These are phyloP conservation scores for Paramecium pentaurelia DNA, from an alignment of 73 alveolate species.

Conservation along the genomic window DNA sequence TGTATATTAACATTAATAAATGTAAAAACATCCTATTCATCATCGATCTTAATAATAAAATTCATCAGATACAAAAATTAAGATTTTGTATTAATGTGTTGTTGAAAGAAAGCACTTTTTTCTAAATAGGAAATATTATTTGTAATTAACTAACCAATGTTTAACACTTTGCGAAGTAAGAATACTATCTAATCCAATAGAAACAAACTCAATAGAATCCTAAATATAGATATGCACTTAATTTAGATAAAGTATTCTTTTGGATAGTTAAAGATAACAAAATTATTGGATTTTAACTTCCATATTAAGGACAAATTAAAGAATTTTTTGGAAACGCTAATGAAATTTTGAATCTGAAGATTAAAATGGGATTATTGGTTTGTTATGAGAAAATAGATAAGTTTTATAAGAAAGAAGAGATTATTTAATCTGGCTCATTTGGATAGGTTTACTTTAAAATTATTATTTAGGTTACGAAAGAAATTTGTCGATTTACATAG, in stretches of 20 bases:
- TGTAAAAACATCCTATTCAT: not conserved
- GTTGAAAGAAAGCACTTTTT: slow-evolving; percentile 30
- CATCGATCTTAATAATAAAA: not conserved
- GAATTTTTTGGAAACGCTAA: not conserved
- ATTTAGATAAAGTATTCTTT: not conserved
- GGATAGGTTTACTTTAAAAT: not conserved
- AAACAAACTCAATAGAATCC: not conserved
- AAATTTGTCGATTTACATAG: not conserved
- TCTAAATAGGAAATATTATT: not conserved
- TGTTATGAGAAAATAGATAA: not conserved
- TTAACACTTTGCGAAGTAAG: not conserved
- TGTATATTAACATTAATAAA: not conserved
- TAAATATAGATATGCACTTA: not conserved
- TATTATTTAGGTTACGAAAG: slow-evolving; percentile 8
- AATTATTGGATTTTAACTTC: not conserved
- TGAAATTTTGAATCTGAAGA: not conserved
- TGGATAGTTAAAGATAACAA: slow-evolving; percentile 1
- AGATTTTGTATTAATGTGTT: not conserved
- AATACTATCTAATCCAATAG: not conserved
- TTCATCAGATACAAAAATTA: not conserved
- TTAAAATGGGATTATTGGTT: not conserved
- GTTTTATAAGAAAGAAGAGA: not conserved
- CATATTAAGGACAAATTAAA: not conserved
- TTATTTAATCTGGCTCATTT: not conserved
- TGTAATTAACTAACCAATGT: not conserved